Conservation (phyloP, 495 filamentous ascomycete genomes). For the Hypoxylon fragiforme region DNA sequence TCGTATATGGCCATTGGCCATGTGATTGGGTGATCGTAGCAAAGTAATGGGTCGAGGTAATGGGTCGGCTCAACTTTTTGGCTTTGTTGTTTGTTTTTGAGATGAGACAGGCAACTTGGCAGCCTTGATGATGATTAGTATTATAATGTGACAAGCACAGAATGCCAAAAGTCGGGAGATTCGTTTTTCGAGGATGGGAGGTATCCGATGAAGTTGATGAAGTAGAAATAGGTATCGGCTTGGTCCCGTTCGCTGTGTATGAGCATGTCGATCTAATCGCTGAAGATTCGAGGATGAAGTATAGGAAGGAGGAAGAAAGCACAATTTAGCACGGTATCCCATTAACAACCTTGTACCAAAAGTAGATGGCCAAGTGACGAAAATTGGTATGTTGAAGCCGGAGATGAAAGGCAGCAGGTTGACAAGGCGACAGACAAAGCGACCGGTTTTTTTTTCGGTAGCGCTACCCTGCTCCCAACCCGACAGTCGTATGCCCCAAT, state of each 20-base stretch:
- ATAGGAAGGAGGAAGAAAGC: slow-evolving; percentile 5
- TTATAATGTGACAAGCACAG: slow-evolving; percentile 6
- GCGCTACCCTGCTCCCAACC: slow-evolving; percentile 28
- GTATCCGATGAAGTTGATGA: slow-evolving; percentile 10
- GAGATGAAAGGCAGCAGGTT: background rate
- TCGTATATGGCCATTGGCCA: slow-evolving; percentile 31
- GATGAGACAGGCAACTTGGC: background rate
- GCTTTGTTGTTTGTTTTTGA: background rate
- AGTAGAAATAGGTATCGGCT: slow-evolving; percentile 15
- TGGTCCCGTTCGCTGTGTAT: slow-evolving; percentile 13
- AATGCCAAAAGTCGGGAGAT: slow-evolving; percentile 5
- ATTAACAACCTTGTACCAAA: slow-evolving; percentile 9
- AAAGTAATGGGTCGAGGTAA: too few relatives aligned
- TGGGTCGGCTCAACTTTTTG: too few relatives aligned
- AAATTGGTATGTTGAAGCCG: background rate
- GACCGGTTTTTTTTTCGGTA: too few relatives aligned
- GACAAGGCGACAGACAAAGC: slow-evolving; percentile 19
- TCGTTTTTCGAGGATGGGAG: background rate
- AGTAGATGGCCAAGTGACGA: too few relatives aligned
- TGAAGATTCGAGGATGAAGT: background rate
- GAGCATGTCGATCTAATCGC: slow-evolving; percentile 28
- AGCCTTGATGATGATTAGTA: slow-evolving; percentile 14
- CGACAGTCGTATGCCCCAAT: slow-evolving; percentile 17
- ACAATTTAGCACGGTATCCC: too few relatives aligned
- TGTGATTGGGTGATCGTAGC: slow-evolving; percentile 2